Evolutionary conservation across 805 yeast species (phyloP).

Genomic region (Sugiyamaella mastotermitis): DNA sequence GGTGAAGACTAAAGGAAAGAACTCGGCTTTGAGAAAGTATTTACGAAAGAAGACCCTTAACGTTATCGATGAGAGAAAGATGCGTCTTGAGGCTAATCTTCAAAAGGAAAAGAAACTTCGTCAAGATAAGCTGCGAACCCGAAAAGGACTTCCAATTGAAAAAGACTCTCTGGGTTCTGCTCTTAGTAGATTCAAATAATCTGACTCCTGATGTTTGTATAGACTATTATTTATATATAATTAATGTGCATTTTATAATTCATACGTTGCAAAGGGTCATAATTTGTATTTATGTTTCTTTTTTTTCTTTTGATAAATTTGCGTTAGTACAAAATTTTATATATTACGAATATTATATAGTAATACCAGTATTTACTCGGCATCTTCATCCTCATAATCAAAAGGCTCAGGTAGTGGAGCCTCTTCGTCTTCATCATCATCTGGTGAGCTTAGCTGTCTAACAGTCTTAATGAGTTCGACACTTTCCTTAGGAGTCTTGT

Average conservation of each 20-base stretch:
- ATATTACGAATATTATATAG: no score
- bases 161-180: conserved; percentile 37
- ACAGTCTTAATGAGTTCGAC: conserved; percentile 71
- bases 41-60: conserved; percentile 79
- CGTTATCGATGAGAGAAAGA: conserved; percentile 77
- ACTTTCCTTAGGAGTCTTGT: conserved; percentile 33
- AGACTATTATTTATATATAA: no score
- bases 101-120: conserved; percentile 68
- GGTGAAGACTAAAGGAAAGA: conserved; percentile 70
- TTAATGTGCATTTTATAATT: no score
- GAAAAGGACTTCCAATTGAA: conserved; percentile 33
- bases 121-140: conserved; percentile 41
- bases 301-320: no score
- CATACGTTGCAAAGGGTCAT: no score
- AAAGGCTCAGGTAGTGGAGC: conserved; percentile 42
- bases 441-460: conserved; percentile 83
- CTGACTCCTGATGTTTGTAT: no score
- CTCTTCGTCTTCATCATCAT: conserved; percentile 53
- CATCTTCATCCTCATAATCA: conserved; percentile 23
- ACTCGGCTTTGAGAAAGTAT: conserved; percentile 75
- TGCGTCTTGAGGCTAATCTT: conserved; percentile 69
- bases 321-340: no score
- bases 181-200: conserved; percentile 17
- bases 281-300: no score
- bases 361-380: no score